phyloP scores from a whole-genome alignment of 768 basidiomycete genomes.

The Suillus bovinus region DNA sequence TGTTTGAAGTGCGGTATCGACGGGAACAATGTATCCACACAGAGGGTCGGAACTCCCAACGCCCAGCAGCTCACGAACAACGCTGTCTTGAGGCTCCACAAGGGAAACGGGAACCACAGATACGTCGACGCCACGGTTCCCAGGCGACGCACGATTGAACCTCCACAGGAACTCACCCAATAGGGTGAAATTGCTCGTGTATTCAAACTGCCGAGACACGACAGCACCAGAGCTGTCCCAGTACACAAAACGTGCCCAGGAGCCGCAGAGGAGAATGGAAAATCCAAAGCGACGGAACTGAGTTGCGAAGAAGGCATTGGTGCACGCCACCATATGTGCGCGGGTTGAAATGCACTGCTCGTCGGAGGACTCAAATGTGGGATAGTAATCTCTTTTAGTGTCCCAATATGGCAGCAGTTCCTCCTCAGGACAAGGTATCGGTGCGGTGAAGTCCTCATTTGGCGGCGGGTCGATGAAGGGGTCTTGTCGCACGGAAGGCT shows the following conservation, averaged over 20 bases:
- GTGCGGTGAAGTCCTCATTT: background rate
- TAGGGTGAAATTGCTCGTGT: conserved; percentile 10
- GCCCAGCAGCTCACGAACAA: background rate
- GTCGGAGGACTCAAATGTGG: background rate
- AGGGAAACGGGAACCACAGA: conserved; percentile 21
- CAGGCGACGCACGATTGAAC: conserved; percentile 18
- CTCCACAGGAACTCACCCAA: conserved; percentile 29
- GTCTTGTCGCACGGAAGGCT: background rate
- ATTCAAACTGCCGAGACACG: conserved; percentile 28
- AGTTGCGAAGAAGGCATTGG: background rate
- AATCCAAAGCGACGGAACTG: conserved; percentile 37
- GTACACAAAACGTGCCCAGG: conserved; percentile 30
- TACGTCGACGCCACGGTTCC: conserved; percentile 24
- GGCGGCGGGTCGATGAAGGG: background rate
- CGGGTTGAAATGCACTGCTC: background rate
- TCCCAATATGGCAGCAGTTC: background rate
- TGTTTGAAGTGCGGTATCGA: background rate
- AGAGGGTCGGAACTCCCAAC: background rate
- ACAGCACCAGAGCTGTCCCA: conserved; percentile 38
- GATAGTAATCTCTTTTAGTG: background rate
- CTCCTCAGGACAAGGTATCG: background rate
- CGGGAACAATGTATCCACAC: background rate
- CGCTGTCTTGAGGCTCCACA: conserved; percentile 11
- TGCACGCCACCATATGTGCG: background rate
- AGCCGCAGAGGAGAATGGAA: conserved; percentile 26